Percentiles rank a stretch among this genome's conserved stretches.
These are phyloP conservation scores for Fusarium transvaalense DNA, from an alignment of 2,329 filamentous ascomycete genomes.

Conservation along the genomic window DNA sequence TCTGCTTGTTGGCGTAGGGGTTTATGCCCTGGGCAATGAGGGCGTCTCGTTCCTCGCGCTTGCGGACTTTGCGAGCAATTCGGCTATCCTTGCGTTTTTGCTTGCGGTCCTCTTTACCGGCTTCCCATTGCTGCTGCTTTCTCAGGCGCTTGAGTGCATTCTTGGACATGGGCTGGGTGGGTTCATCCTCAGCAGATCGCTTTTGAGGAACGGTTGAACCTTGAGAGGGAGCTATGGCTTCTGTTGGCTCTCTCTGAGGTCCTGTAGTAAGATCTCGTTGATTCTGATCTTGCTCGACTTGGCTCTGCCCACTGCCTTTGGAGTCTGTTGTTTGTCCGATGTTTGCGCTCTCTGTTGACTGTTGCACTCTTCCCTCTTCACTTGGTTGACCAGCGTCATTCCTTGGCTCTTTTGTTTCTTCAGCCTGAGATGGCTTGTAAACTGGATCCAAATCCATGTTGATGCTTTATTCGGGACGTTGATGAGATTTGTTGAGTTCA, in stretches of 20 bases:
- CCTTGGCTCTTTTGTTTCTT: background rate
- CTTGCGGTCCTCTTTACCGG: slow-evolving; percentile 71
- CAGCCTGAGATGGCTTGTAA: background rate
- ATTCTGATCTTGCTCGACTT: background rate
- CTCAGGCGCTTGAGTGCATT: slow-evolving; percentile 85
- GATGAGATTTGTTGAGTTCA: background rate
- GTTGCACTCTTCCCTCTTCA: background rate
- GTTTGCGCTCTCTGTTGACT: background rate
- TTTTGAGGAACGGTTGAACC: slow-evolving; percentile 9
- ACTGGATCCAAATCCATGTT: background rate
- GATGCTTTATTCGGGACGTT: background rate
- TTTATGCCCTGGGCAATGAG: slow-evolving; percentile 63
- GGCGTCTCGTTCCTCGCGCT: slow-evolving; percentile 63
- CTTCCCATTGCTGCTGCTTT: slow-evolving; percentile 80
- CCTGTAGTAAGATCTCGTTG: background rate
- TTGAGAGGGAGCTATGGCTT: slow-evolving; percentile 3
- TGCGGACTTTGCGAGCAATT: slow-evolving; percentile 60
- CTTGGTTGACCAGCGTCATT: background rate
- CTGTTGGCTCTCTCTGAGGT: background rate
- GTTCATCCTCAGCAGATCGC: slow-evolving; percentile 18
- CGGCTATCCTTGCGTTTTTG: slow-evolving; percentile 68
- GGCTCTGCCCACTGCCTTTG: background rate
- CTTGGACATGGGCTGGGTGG: slow-evolving; percentile 73
- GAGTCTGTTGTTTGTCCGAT: background rate
- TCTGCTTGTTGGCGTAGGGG: slow-evolving; percentile 53